Conservation (phyloP, 768 basidiomycete genomes). For the Tricholomella constricta region DNA sequence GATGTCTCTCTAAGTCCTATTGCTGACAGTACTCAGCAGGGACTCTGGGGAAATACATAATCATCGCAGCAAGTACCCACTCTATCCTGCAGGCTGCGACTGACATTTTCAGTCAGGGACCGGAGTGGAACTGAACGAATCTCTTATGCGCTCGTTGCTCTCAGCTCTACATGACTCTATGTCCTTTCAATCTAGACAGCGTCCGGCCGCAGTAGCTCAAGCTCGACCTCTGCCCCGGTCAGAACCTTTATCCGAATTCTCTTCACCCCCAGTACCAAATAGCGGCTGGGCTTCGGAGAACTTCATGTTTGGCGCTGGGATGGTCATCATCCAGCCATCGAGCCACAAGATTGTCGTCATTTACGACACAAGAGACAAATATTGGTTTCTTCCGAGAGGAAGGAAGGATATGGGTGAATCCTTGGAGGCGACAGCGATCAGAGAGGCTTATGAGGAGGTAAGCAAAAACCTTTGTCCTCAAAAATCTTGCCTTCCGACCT, state of each 20-base stretch:
- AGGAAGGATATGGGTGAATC: constrained; percentile 69
- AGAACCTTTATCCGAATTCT: constrained; percentile 35
- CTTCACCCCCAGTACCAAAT: constrained; percentile 43
- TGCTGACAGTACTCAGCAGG: too few species aligned
- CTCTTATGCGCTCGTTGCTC: neutral
- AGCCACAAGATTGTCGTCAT: constrained; percentile 56
- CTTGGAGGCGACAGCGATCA: constrained; percentile 56
- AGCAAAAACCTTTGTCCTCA: neutral
- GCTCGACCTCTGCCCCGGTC: neutral
- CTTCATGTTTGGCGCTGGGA: constrained; percentile 61
- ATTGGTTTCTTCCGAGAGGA: constrained; percentile 67
- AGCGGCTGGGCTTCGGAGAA: constrained; percentile 50
- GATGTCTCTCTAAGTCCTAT: too few species aligned
- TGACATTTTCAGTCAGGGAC: too few species aligned
- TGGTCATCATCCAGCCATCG: constrained; percentile 64
- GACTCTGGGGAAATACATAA: too few species aligned
- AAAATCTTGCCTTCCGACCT: too few species aligned
- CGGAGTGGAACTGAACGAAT: too few species aligned
- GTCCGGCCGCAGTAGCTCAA: neutral
- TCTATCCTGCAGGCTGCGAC: too few species aligned
- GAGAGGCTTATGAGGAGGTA: constrained; percentile 74
- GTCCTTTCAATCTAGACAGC: neutral
- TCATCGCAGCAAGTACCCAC: too few species aligned
- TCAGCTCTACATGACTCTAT: neutral
- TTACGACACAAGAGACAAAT: constrained; percentile 34